Evolutionary conservation across 768 basidiomycete genomes (phyloP).

Genomic region (Lactarius hatsudake): DNA sequence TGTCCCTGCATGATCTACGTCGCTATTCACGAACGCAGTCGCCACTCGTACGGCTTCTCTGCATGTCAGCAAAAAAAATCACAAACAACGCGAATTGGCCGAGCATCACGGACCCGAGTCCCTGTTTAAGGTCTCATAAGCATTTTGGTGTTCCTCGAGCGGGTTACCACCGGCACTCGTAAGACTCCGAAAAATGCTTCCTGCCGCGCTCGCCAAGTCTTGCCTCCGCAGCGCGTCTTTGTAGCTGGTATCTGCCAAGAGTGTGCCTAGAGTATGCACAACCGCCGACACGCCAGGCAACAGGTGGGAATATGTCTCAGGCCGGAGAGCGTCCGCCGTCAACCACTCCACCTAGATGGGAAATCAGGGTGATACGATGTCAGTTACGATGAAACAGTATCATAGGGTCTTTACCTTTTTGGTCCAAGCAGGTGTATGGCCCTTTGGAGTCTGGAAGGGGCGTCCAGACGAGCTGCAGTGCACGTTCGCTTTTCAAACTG

Average conservation of each 20-base stretch:
- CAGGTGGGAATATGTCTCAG: constrained; percentile 66
- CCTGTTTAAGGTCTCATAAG: constrained; percentile 83
- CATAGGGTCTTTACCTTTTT: constrained; percentile 50
- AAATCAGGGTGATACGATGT: constrained; percentile 13
- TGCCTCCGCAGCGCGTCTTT: constrained; percentile 68
- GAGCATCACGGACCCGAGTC: constrained; percentile 69
- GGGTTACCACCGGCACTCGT: constrained; percentile 51
- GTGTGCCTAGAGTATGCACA: constrained; percentile 90
- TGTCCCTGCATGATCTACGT: constrained; percentile 34
- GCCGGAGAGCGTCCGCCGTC: constrained; percentile 76
- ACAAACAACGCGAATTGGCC: constrained; percentile 11
- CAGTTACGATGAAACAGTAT: constrained; percentile 5
- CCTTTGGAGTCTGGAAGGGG: constrained; percentile 85
- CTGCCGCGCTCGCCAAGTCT: constrained; percentile 50
- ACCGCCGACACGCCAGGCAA: constrained; percentile 70
- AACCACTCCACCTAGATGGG: constrained; percentile 77
- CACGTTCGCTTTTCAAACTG: background rate
- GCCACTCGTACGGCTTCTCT: constrained; percentile 67
- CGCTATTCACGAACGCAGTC: constrained; percentile 64
- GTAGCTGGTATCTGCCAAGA: constrained; percentile 79
- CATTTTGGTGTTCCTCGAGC: constrained; percentile 44
- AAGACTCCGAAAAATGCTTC: constrained; percentile 44
- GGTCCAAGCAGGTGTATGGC: constrained; percentile 86
- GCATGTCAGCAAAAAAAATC: constrained; percentile 1
- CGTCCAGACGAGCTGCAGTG: constrained; percentile 72